Base-by-base conservation (phyloP, 371 early-diverging fungal species). In the Mycotypha africana region DNA sequence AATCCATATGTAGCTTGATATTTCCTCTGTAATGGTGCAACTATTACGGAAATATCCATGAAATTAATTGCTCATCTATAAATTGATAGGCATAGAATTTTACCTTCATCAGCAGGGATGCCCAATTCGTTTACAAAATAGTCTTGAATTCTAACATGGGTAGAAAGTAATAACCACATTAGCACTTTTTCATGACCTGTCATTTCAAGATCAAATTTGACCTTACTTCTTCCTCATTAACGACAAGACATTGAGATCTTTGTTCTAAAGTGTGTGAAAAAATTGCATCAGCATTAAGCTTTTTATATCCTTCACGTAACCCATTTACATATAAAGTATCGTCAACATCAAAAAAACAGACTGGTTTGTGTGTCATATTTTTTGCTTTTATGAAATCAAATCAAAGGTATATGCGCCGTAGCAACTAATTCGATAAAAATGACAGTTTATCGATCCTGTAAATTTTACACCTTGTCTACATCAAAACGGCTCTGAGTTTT, bases 271-370 rank as follows among this genome's bases (percentile, higher is more conserved):
- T 14, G 10, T 30, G n/a, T 32, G 32, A 31, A 19, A 8, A 19
- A 25, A 11, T 8, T 28, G 28, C 28, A 28, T 28, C 11, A 28
- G 28, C 5, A 28, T 28, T 11, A 5, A 36, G 11, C 10, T 21
- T 10, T 15, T 15, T 31, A n/a, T n/a, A n/a, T 38, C 2, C 15
- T 34, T 14, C 15, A 23, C 21, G 17, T 9, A 43, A 54, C 53
- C 45, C 23, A 28, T 28, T 51, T 61, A 66, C 71, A 49, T 91
- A 91, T n/a, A 91, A 76, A 47, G 86, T 86, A 60, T 91, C 89
- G 58, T 91, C 92, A 23, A 86, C 82, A 49, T 91, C 92, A 47
- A 89, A 88, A 59, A 88, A 89, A 51, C 89, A 84, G 28, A 90
- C 79, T 3, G 72, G 70, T 11, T 69, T 56, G 4, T 68, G 59